Conservation (phyloP, 305 asterid genomes). For the Solanum hybrid region DNA sequence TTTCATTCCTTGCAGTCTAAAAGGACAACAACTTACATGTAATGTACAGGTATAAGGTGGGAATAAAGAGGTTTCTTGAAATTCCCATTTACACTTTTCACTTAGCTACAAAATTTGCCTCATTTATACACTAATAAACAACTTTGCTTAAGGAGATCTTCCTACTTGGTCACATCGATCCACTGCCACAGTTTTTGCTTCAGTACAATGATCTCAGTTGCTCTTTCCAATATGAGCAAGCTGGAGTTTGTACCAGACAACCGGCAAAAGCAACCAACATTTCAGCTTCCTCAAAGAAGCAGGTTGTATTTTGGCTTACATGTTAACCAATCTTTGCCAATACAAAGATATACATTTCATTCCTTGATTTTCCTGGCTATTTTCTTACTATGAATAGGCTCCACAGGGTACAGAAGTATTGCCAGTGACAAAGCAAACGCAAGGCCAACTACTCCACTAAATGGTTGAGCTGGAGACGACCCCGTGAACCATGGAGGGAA, state of each 20-base stretch:
- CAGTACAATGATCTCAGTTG: not conserved
- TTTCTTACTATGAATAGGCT: constrained; percentile 20
- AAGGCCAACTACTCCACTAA: constrained; percentile 73
- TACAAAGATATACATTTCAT: not conserved
- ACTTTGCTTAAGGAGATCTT: not conserved
- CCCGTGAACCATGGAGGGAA: constrained; percentile 62
- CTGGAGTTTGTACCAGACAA: not conserved
- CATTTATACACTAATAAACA: not conserved
- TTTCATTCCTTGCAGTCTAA: not conserved
- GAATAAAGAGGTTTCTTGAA: not conserved
- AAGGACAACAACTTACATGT: not conserved
- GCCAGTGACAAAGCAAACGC: constrained; percentile 45
- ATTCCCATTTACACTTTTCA: not conserved
- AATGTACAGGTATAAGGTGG: not conserved
- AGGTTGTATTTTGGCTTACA: not conserved
- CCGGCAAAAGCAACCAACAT: not conserved
- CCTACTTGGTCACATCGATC: not conserved
- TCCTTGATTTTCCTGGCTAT: constrained; percentile 27
- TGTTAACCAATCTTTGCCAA: not conserved
- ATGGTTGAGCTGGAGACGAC: constrained; percentile 65
- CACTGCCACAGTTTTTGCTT: not conserved
- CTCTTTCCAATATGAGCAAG: not conserved
- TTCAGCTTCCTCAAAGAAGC: not conserved
- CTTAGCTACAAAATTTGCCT: not conserved
- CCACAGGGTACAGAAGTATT: constrained; percentile 46